Conservation (phyloP, 441 rosid species). For the Erysimum cheiri region DNA sequence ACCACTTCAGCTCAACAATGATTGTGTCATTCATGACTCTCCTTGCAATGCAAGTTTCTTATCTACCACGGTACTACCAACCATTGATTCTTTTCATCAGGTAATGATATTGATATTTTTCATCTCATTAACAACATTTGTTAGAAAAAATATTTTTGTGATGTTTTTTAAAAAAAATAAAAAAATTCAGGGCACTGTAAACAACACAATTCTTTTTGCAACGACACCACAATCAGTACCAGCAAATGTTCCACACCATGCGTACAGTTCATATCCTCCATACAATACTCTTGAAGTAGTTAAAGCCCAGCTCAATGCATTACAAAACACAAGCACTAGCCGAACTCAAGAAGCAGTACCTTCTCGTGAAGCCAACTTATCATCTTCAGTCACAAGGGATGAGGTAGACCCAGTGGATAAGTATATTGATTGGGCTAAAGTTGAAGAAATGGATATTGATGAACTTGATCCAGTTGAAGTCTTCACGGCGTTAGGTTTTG, state of each 20-base stretch:
- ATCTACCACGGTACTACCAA: not conserved
- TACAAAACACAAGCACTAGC: slow-evolving; percentile 23
- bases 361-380: slow-evolving; percentile 15
- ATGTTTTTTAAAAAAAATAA: not conserved
- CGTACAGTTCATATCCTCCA: slow-evolving; percentile 23
- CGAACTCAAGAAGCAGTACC: slow-evolving; percentile 2
- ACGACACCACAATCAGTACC: slow-evolving; percentile 7
- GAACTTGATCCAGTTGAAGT: slow-evolving; percentile 25
- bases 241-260: not conserved
- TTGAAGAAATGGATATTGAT: slow-evolving; percentile 24
- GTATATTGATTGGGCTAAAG: slow-evolving; percentile 41
- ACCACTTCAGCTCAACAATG: slow-evolving; percentile 18
- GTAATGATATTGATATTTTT: slow-evolving; percentile 24
- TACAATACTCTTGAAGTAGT: slow-evolving; percentile 40
- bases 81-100: slow-evolving; percentile 5
- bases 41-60: not conserved
- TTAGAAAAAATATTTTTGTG: not conserved
- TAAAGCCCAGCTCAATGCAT: slow-evolving; percentile 16
- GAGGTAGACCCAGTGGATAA: slow-evolving; percentile 35
- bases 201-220: not conserved
- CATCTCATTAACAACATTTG: no score
- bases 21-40: not conserved
- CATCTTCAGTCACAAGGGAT: not conserved
- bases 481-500: slow-evolving; percentile 29
- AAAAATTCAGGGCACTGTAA: not conserved